phyloP scores from a whole-genome alignment of 192 early-diverging fungal species.

The Backusella mclennaniae region DNA sequence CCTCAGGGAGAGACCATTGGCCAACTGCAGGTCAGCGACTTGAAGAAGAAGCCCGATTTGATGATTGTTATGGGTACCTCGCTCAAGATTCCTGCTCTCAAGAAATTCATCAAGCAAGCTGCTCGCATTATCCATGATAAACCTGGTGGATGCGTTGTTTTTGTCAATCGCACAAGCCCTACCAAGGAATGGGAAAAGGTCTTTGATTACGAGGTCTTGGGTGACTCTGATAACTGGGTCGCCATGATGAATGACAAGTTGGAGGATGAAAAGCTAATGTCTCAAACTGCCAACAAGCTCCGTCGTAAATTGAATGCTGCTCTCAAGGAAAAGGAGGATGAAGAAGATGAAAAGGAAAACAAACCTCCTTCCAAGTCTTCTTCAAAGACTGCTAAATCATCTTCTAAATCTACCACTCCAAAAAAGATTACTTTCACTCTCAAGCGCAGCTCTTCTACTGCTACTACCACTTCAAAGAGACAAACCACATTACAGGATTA shows the following conservation, averaged over 20 bases:
- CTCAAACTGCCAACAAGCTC: slow-evolving; percentile 11
- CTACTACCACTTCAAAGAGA: background rate
- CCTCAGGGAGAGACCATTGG: slow-evolving; percentile 66
- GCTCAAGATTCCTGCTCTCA: slow-evolving; percentile 77
- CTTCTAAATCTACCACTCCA: background rate
- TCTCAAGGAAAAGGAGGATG: background rate
- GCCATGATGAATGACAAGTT: slow-evolving; percentile 13
- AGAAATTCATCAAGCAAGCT: slow-evolving; percentile 69
- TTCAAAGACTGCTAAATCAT: background rate
- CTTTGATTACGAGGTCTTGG: slow-evolving; percentile 77
- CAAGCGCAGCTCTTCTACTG: background rate
- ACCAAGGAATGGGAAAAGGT: slow-evolving; percentile 75
- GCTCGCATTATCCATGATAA: slow-evolving; percentile 54
- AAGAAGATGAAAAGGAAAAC: slow-evolving; percentile 5
- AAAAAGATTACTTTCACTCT: background rate
- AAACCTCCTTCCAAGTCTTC: background rate
- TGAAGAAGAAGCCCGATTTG: slow-evolving; percentile 63
- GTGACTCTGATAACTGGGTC: slow-evolving; percentile 65
- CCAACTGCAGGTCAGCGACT: slow-evolving; percentile 51
- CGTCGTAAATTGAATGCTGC: background rate
- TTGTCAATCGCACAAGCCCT: slow-evolving; percentile 69
- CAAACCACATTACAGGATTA: background rate
- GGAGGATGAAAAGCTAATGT: background rate
- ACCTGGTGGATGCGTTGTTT: slow-evolving; percentile 59
- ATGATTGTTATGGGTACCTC: slow-evolving; percentile 90